These are phyloP conservation scores for Globisporangium radiosum DNA, from an alignment of 352 stramenopile species.

Conservation along the genomic window DNA sequence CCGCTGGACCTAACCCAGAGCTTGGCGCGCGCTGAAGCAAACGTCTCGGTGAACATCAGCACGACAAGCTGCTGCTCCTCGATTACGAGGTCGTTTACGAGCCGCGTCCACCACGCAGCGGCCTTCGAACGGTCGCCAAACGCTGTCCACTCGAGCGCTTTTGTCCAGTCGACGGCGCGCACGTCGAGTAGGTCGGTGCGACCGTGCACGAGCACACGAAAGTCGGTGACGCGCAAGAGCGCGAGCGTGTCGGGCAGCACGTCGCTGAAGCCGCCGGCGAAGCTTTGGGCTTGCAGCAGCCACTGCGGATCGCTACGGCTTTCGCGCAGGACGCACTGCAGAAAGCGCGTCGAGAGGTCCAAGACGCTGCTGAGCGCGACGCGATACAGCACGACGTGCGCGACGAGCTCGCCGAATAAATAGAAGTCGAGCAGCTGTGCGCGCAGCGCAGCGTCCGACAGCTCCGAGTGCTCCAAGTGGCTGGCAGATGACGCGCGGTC, in stretches of 20 bases:
- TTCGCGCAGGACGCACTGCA: slow-evolving; percentile 29
- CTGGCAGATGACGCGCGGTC: too few relatives aligned
- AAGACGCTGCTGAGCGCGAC: slow-evolving; percentile 43
- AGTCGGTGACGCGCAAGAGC: slow-evolving; percentile 42
- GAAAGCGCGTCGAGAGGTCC: slow-evolving; percentile 48
- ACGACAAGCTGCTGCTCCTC: slow-evolving; percentile 58
- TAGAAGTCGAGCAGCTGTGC: slow-evolving; percentile 38
- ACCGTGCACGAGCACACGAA: slow-evolving; percentile 50
- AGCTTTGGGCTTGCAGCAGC: slow-evolving; percentile 20
- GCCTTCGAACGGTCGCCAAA: background rate
- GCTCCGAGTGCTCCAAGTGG: background rate
- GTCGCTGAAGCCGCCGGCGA: slow-evolving; percentile 45
- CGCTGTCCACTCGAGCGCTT: slow-evolving; percentile 27
- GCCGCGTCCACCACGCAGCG: slow-evolving; percentile 31
- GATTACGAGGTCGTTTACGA: slow-evolving; percentile 44
- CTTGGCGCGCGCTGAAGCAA: slow-evolving; percentile 28
- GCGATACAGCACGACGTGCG: slow-evolving; percentile 45
- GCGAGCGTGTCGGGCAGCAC: slow-evolving; percentile 44
- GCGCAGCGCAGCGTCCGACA: slow-evolving; percentile 5
- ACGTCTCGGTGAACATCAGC: slow-evolving; percentile 46
- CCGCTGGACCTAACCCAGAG: slow-evolving; percentile 27
- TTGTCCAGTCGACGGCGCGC: slow-evolving; percentile 33
- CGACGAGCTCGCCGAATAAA: slow-evolving; percentile 55
- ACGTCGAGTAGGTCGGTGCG: slow-evolving; percentile 22
- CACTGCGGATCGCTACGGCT: background rate